Conservation (phyloP, 164 flowering plant genomes). For the Liriodendron chinense region DNA sequence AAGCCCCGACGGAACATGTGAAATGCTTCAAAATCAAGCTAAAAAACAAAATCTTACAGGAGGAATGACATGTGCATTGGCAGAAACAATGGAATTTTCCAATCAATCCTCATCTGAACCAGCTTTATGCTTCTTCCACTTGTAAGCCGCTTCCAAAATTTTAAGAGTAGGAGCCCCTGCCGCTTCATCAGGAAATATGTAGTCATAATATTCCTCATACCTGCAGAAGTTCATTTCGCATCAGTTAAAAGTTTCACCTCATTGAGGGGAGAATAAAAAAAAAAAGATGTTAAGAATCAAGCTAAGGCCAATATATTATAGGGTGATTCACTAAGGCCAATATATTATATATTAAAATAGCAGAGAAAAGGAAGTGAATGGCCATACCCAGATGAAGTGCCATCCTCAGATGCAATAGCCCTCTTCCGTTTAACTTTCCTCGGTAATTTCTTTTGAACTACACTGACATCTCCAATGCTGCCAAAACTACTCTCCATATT, state of each 20-base stretch:
- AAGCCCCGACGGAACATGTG: no score
- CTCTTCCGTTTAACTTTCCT: conserved; percentile 84
- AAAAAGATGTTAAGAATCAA: background rate
- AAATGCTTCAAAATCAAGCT: no score
- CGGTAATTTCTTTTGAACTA: conserved; percentile 75
- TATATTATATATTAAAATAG: background rate
- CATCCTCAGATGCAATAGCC: conserved; percentile 63
- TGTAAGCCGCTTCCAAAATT: conserved; percentile 82
- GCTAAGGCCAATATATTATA: background rate
- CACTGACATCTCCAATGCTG: conserved; percentile 62
- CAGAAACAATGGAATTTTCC: background rate
- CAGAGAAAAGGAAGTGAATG: background rate
- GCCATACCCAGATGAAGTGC: conserved; percentile 63
- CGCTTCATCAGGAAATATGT: conserved; percentile 78
- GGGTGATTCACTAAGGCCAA: no score
- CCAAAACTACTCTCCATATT: conserved; percentile 68
- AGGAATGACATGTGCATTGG: conserved; percentile 1
- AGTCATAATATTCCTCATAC: conserved; percentile 75
- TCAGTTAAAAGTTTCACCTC: background rate
- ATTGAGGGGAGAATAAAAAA: background rate
- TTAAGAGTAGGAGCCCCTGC: conserved; percentile 57
- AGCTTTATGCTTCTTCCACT: conserved; percentile 78
- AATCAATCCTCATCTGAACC: conserved; percentile 37
- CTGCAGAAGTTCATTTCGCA: conserved; percentile 12
- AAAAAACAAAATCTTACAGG: no score